These are phyloP conservation scores for Helianthus tuberosus DNA, from an alignment of 129 eudicot species.

Conservation along the genomic window DNA sequence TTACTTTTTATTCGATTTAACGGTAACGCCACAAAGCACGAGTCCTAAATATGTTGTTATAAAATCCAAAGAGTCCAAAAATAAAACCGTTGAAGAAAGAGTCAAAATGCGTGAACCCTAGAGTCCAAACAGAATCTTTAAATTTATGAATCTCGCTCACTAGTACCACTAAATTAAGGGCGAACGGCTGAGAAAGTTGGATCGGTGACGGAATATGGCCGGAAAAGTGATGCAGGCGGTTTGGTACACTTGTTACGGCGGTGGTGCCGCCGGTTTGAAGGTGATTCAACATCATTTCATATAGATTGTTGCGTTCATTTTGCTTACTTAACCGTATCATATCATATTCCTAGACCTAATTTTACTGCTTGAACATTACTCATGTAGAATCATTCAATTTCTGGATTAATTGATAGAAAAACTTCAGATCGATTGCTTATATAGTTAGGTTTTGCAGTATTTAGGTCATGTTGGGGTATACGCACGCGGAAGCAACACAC, in stretches of 20 bases:
- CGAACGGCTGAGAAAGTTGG: background rate
- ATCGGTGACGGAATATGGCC: constrained; percentile 41
- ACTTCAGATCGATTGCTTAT: background rate
- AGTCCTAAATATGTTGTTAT: too few relatives aligned
- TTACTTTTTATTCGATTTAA: too few relatives aligned
- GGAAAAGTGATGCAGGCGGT: constrained; percentile 75
- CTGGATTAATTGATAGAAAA: background rate
- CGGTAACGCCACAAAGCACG: too few relatives aligned
- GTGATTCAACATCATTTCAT: constrained; percentile 26
- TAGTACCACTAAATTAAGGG: background rate
- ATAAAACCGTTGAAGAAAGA: background rate
- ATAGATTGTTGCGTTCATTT: background rate
- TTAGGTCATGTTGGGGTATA: too few relatives aligned
- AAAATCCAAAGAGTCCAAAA: background rate
- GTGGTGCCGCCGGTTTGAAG: constrained; percentile 72
- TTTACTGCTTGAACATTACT: background rate
- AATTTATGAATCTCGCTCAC: background rate
- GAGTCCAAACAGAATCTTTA: background rate
- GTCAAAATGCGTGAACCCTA: constrained; percentile 9
- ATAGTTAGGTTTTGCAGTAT: background rate
- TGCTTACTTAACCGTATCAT: background rate
- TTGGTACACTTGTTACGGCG: constrained; percentile 71
- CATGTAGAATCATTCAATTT: background rate
- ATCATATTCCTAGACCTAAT: background rate
- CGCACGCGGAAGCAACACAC: too few relatives aligned